A percentile compares a stretch with the other conserved stretches of the same genome.
Evolutionary conservation across 345 rosid species (phyloP).

Genomic region (Camelina sativa): DNA sequence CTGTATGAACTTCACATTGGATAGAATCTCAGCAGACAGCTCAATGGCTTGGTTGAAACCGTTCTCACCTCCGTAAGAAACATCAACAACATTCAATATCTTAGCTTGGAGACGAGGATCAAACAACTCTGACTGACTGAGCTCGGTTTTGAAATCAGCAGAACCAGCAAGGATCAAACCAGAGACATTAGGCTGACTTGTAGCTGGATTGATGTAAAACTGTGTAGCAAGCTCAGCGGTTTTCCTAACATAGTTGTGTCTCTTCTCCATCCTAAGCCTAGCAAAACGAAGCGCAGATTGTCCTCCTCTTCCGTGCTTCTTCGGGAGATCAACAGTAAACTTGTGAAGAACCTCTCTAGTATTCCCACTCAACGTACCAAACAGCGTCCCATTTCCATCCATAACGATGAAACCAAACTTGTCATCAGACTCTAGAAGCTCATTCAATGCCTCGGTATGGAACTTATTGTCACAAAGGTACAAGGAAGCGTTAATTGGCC

Average conservation of each 20-base stretch:
- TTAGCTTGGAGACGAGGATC: slow-evolving; percentile 97
- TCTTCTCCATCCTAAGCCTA: slow-evolving; percentile 93
- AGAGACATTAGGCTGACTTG: slow-evolving; percentile 93
- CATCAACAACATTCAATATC: slow-evolving; percentile 88
- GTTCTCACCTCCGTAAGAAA: slow-evolving; percentile 92
- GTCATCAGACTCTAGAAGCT: slow-evolving; percentile 88
- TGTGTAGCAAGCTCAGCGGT: slow-evolving; percentile 97
- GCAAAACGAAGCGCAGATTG: slow-evolving; percentile 97
- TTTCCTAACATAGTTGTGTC: slow-evolving; percentile 90
- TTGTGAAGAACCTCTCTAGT: slow-evolving; percentile 92
- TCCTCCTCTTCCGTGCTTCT: slow-evolving; percentile 98
- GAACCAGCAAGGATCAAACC: slow-evolving; percentile 96
- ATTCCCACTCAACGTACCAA: slow-evolving; percentile 92
- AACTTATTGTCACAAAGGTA: slow-evolving; percentile 91
- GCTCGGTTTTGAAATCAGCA: slow-evolving; percentile 93
- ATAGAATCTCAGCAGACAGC: slow-evolving; percentile 82
- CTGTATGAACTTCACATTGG: slow-evolving; percentile 94
- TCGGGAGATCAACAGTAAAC: slow-evolving; percentile 85
- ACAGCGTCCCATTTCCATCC: slow-evolving; percentile 93
- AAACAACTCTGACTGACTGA: slow-evolving; percentile 93
- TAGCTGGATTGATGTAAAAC: slow-evolving; percentile 81
- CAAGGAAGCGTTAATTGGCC: slow-evolving; percentile 88
- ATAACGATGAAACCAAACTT: slow-evolving; percentile 91
- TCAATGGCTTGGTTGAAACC: slow-evolving; percentile 95
- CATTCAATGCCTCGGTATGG: slow-evolving; percentile 85